Base-by-base conservation (phyloP, 495 filamentous ascomycete genomes). In the Bombardia bombarda region DNA sequence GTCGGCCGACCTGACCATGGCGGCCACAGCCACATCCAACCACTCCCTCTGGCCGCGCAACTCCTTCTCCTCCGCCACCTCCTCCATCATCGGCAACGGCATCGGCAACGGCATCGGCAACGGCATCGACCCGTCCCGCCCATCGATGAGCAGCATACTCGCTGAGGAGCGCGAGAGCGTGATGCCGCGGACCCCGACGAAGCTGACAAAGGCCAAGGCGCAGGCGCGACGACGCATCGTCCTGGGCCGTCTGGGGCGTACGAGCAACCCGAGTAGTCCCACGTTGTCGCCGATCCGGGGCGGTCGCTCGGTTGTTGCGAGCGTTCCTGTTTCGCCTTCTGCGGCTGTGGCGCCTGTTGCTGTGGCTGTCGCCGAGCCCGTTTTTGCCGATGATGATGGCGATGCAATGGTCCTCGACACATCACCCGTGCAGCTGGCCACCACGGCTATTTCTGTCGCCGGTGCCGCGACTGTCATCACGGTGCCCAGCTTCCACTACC, bases 391-490 rank as follows among this genome's bases (percentile, higher is more conserved):
- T 12, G 19, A 39, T 26, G 30, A 42, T 32, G 30, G 19, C 38
- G 51, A 53, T 21, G 42, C 42, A 17, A 53, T 50, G 51, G 28
- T 43, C 9, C 14, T 53, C 7, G 51, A 53, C 35, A n/a, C n/a
- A n/a, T 49, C 37, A 3, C 50, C 45, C 2, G 9, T 13, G 13
- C 26, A 13, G 6, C 23, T 18, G 16, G 32, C 20, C 25, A 57
- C 39, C 46, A 47, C 6, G 44, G 50, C 10, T 30, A 48, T 34
- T 6, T 13, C 33, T 26, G 28, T 4, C 25, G 22, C 25, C 18
- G 17, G 23, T 23, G 19, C 20, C 26, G 38, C 44, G 1, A n/a
- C 17, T 5, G 18, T 37, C 18, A 19, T 24, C 6, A 23, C 36
- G 17, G 36, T 38, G 14, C 49, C 42, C 1, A 42, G 40, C 35